phyloP scores from a whole-genome alignment of 2,329 filamentous ascomycete species.

The Fusarium coffeatum region DNA sequence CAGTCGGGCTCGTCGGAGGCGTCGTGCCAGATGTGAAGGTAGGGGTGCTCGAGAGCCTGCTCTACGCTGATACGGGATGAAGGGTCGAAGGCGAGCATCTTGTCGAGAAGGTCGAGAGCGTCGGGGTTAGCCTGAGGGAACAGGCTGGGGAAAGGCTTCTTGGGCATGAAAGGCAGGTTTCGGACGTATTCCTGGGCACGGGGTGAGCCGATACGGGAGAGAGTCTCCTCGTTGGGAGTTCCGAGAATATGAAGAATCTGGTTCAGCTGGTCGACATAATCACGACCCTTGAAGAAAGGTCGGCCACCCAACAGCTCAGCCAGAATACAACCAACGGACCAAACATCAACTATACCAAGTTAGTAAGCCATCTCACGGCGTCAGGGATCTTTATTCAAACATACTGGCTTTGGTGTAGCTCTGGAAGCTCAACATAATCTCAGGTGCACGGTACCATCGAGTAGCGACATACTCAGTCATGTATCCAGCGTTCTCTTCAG shows the following conservation, averaged over 20 bases:
- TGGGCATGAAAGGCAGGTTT: constrained; percentile 94
- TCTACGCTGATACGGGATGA: constrained; percentile 94
- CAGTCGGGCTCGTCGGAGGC: constrained; percentile 94
- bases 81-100: constrained; percentile 97
- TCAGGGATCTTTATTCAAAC: constrained; percentile 56
- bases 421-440: constrained; percentile 99
- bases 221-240: constrained; percentile 94
- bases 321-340: constrained; percentile 98
- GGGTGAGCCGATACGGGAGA: constrained; percentile 92
- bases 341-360: constrained; percentile 86
- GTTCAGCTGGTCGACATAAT: constrained; percentile 99
- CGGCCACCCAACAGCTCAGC: constrained; percentile 95
- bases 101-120: constrained; percentile 92
- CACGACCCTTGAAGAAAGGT: constrained; percentile 98
- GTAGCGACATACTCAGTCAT: constrained; percentile 99
- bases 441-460: constrained; percentile 92
- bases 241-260: constrained; percentile 98
- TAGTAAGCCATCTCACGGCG: constrained; percentile 10
- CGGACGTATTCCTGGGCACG: constrained; percentile 98
- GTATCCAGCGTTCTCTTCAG: constrained; percentile 97
- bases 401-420: constrained; percentile 99
- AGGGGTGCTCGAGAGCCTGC: constrained; percentile 93
- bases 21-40: constrained; percentile 98
- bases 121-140: constrained; percentile 97
- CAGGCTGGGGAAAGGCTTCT: constrained; percentile 86